Percentiles rank a stretch among this genome's conserved stretches.
phyloP scores from a whole-genome alignment of 2,329 filamentous ascomycete genomes.

The Gremmenia infestans region DNA sequence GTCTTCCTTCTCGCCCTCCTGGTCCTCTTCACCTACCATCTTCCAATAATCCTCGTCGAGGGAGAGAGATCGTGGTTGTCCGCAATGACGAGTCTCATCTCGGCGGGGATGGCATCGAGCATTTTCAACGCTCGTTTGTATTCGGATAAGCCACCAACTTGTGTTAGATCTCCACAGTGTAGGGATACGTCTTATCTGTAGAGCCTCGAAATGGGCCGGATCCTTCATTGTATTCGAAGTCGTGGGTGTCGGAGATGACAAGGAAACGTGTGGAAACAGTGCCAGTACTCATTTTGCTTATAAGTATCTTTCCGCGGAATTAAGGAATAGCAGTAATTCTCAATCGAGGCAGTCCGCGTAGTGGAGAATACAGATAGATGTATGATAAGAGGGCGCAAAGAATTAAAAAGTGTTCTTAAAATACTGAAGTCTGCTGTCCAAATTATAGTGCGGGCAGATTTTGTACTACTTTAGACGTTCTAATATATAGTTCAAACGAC shows the following conservation, averaged over 20 bases:
- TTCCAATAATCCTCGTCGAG: slow-evolving; percentile 38
- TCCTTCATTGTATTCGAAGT: slow-evolving; percentile 20
- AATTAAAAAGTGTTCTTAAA: too few species aligned
- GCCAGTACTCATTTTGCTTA: background rate
- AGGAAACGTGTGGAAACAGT: slow-evolving; percentile 23
- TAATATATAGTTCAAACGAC: too few species aligned
- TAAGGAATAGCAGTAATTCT: too few species aligned
- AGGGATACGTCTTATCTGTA: slow-evolving; percentile 33
- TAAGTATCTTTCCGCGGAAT: too few species aligned
- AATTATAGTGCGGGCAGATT: too few species aligned
- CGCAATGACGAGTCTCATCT: slow-evolving; percentile 56
- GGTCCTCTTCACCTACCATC: slow-evolving; percentile 7
- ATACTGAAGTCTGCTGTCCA: too few species aligned
- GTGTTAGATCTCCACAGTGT: slow-evolving; percentile 37
- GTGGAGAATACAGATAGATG: too few species aligned
- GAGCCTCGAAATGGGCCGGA: slow-evolving; percentile 12
- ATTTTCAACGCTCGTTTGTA: slow-evolving; percentile 29
- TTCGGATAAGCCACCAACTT: slow-evolving; percentile 26
- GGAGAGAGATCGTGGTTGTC: slow-evolving; percentile 59
- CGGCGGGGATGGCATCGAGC: slow-evolving; percentile 39
- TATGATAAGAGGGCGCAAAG: too few species aligned
- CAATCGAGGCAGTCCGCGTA: too few species aligned
- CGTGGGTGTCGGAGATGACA: slow-evolving; percentile 29
- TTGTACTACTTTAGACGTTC: too few species aligned
- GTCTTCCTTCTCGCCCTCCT: slow-evolving; percentile 12